Conservation (phyloP, 148 eudicot species). For the Amaranthus hypochondriacus region DNA sequence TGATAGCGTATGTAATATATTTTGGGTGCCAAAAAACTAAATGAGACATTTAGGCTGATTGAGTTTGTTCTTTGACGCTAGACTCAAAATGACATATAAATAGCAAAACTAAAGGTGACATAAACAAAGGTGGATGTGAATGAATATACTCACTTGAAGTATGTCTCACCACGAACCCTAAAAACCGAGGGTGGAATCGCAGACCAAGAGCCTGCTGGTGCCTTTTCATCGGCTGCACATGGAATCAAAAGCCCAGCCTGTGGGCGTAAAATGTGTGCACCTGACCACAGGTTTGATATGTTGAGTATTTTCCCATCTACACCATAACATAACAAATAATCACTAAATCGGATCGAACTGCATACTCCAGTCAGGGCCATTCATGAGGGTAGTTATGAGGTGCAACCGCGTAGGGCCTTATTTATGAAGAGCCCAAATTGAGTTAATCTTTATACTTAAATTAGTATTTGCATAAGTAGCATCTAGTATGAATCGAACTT, state of each 20-base stretch:
- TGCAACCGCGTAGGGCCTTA: no score
- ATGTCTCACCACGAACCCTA: constrained; percentile 65
- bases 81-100: no score
- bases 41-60: no score
- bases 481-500: no score
- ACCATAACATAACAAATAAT: constrained; percentile 9
- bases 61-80: no score
- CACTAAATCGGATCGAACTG: background rate
- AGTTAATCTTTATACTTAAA: no score
- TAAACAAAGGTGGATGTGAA: background rate
- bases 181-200: constrained; percentile 56
- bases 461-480: no score
- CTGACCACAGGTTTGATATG: constrained; percentile 34
- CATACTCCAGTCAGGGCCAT: background rate
- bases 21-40: no score
- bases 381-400: no score
- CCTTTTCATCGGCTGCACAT: constrained; percentile 36
- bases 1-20: no score
- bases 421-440: no score
- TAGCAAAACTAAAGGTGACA: no score
- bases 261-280: constrained; percentile 43
- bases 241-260: constrained; percentile 61
- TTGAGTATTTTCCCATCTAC: constrained; percentile 35
- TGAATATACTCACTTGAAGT: constrained; percentile 47
- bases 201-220: constrained; percentile 56